A percentile compares a stretch with the other conserved stretches of the same genome.
phyloP scores from a whole-genome alignment of 208 protist species.

The Wallacemonas collosoma region DNA sequence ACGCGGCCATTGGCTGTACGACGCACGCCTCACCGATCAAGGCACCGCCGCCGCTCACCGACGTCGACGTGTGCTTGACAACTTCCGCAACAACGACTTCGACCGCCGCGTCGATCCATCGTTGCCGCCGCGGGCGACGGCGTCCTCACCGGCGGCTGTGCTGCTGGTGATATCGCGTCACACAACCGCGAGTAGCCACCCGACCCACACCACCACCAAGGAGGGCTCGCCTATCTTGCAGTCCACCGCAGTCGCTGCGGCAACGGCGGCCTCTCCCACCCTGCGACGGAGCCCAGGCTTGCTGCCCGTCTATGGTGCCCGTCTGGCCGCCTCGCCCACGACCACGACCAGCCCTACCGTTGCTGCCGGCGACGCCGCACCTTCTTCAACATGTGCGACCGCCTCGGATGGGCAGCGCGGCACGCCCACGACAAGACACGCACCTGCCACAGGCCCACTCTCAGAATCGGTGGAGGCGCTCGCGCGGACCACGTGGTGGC shows the following conservation, averaged over 20 bases:
- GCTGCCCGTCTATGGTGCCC: slow-evolving; percentile 10
- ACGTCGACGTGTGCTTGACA: neutral
- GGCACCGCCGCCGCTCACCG: neutral
- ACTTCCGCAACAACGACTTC: neutral
- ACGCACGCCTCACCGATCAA: neutral
- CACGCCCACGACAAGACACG: neutral
- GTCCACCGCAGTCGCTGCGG: neutral
- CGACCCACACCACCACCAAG: neutral
- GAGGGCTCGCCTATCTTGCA: neutral
- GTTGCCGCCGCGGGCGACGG: neutral
- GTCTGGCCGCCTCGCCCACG: slow-evolving; percentile 1
- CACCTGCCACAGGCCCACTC: neutral
- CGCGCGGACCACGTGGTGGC: slow-evolving; percentile 50
- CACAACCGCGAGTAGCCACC: neutral
- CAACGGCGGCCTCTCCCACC: neutral
- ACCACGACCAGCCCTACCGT: neutral
- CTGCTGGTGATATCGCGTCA: slow-evolving; percentile 17
- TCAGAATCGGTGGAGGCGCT: slow-evolving; percentile 30
- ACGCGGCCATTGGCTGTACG: slow-evolving; percentile 14
- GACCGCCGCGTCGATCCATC: neutral
- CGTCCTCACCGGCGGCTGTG: slow-evolving; percentile 1
- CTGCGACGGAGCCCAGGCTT: slow-evolving; percentile 2
- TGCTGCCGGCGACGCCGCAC: slow-evolving; percentile 10
- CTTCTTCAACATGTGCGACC: neutral
- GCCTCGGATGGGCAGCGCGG: neutral